phyloP scores from a whole-genome alignment of 345 rosid species.

The Eutrema japonicum region DNA sequence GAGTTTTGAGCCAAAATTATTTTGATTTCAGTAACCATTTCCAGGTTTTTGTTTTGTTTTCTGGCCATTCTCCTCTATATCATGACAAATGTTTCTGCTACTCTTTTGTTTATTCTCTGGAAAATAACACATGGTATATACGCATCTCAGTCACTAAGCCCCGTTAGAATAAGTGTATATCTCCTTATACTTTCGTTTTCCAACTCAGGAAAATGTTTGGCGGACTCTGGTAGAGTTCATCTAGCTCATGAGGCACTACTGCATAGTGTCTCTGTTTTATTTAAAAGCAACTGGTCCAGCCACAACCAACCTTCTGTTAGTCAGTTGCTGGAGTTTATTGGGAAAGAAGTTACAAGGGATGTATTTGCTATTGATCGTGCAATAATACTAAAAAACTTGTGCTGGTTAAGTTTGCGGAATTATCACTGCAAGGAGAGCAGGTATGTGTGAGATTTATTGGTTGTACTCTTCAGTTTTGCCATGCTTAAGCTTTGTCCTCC shows the following conservation, averaged over 20 bases:
- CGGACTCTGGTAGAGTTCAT: conserved; percentile 55
- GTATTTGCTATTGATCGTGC: conserved; percentile 76
- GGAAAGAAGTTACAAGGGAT: conserved; percentile 63
- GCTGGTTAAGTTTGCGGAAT: conserved; percentile 67
- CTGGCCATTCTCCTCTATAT: conserved; percentile 24
- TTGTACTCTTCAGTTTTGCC: conserved; percentile 16
- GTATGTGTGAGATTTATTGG: conserved; percentile 48
- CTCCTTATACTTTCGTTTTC: conserved; percentile 30
- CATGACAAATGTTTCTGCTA: conserved; percentile 15
- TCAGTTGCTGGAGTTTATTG: conserved; percentile 64
- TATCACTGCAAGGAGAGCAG: conserved; percentile 56
- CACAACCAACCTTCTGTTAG: conserved; percentile 45
- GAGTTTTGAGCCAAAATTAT: conserved; percentile 22
- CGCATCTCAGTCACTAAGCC: conserved; percentile 3
- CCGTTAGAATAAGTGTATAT: conserved; percentile 26
- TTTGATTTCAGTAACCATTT: conserved; percentile 22
- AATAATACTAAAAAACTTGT: conserved; percentile 56
- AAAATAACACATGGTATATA: not conserved
- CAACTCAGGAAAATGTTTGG: conserved; percentile 75
- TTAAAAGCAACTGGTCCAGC: conserved; percentile 51
- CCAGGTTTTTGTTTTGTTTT: conserved; percentile 18
- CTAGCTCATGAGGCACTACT: conserved; percentile 63
- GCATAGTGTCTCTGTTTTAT: conserved; percentile 59
- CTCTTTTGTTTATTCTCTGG: conserved; percentile 10
- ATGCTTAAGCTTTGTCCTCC: conserved; percentile 15